phyloP scores from a whole-genome alignment of 148 eudicot species.

The Amaranthus hypochondriacus region DNA sequence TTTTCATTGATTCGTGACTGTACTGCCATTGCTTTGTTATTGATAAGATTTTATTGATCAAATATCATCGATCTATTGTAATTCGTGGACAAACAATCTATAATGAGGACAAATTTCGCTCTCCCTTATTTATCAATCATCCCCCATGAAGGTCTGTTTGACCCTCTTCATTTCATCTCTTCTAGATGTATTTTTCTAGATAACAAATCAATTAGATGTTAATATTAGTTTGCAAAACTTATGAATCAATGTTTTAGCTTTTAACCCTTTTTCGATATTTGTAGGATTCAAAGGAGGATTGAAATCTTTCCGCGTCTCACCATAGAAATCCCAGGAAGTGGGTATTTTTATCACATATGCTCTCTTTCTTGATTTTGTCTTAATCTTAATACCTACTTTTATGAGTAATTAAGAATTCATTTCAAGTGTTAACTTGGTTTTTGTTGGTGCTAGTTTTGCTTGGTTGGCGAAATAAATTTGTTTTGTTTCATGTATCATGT shows the following conservation, averaged over 20 bases:
- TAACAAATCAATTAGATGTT: neutral
- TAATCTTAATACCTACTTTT: too few relatives aligned
- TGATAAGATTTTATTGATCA: neutral
- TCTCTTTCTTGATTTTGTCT: too few relatives aligned
- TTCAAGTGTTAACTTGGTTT: too few relatives aligned
- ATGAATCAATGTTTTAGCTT: neutral
- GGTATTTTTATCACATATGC: neutral
- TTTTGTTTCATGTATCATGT: too few relatives aligned
- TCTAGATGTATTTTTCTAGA: neutral
- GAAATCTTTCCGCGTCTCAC: constrained; percentile 12
- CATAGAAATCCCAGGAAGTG: constrained; percentile 25
- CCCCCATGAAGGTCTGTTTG: constrained; percentile 18
- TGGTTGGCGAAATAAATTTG: too few relatives aligned
- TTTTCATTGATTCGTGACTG: neutral
- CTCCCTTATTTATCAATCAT: neutral
- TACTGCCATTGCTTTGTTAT: too few relatives aligned
- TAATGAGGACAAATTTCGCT: too few relatives aligned
- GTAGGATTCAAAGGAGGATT: constrained; percentile 27
- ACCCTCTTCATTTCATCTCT: constrained; percentile 1
- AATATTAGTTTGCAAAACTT: neutral
- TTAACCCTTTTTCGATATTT: neutral
- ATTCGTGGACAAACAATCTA: too few relatives aligned
- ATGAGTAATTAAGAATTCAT: too few relatives aligned
- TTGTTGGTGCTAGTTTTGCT: too few relatives aligned
- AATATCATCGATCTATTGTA: neutral